A percentile compares a stretch with the other conserved stretches of the same genome.
These are phyloP conservation scores for Anisogramma anomala DNA, from an alignment of 2,329 filamentous ascomycete species.

Conservation along the genomic window DNA sequence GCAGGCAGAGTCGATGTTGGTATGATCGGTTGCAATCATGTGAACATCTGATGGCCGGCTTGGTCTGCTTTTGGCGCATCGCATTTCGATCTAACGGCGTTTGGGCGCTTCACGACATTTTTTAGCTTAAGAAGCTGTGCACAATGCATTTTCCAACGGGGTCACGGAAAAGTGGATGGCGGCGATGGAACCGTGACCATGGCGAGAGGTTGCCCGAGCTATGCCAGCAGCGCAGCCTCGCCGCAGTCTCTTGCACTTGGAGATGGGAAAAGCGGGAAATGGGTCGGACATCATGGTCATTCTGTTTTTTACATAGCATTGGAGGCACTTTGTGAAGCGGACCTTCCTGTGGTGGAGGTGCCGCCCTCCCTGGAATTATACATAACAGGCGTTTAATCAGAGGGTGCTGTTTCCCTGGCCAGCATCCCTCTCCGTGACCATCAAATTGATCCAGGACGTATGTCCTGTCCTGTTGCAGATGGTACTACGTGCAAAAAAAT, in stretches of 20 bases:
- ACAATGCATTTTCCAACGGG: neutral
- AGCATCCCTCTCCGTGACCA: too few relatives aligned
- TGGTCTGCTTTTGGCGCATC: neutral
- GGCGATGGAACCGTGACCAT: too few relatives aligned
- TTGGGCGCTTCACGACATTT: neutral
- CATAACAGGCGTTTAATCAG: slow-evolving; percentile 18
- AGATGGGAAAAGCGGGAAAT: too few relatives aligned
- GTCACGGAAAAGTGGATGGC: neutral
- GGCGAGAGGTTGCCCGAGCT: too few relatives aligned
- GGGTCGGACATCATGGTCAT: slow-evolving; percentile 12
- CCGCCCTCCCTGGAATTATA: slow-evolving; percentile 8
- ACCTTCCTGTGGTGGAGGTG: slow-evolving; percentile 2
- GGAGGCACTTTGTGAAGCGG: neutral
- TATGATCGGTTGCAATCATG: too few relatives aligned
- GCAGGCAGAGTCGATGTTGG: too few relatives aligned
- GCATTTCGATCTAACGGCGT: neutral
- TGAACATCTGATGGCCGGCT: too few relatives aligned
- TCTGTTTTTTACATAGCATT: slow-evolving; percentile 7
- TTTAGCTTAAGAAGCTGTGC: too few relatives aligned
- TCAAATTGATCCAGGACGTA: neutral
- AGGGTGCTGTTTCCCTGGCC: neutral
- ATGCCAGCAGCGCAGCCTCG: too few relatives aligned
- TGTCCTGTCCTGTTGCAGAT: too few relatives aligned
- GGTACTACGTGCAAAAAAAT: too few relatives aligned
- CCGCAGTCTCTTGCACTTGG: too few relatives aligned